Conservation (phyloP, 164 flowering plant species). For the Euptelea pleiosperma region DNA sequence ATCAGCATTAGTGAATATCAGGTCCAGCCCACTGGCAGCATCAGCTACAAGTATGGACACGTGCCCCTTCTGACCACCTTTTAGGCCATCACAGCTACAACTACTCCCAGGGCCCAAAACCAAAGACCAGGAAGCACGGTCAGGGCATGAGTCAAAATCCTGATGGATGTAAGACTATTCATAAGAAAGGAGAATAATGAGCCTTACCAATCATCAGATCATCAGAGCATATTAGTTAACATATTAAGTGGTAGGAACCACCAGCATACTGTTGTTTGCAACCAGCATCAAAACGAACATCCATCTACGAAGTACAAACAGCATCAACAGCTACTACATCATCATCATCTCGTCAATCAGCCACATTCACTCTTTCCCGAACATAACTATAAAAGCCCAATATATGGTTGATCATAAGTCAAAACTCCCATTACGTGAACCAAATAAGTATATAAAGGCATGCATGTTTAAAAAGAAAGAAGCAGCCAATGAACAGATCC, state of each 20-base stretch:
- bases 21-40: conserved; percentile 13
- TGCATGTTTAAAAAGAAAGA: too few species aligned
- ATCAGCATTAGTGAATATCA: conserved; percentile 5
- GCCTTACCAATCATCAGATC: conserved; percentile 32
- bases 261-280: conserved; percentile 14
- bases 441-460: neutral
- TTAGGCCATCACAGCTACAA: conserved; percentile 28
- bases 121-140: conserved; percentile 17
- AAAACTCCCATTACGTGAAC: conserved; percentile 9
- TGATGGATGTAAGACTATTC: neutral
- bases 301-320: conserved; percentile 31
- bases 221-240: conserved; percentile 12
- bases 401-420: conserved; percentile 31
- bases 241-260: conserved; percentile 7
- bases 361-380: conserved; percentile 36
- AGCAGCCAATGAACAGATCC: too few species aligned
- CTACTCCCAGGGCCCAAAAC: conserved; percentile 6
- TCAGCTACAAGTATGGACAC: conserved; percentile 26
- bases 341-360: conserved; percentile 33
- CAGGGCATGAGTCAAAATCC: conserved; percentile 22
- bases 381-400: conserved; percentile 52
- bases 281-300: conserved; percentile 36
- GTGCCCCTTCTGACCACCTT: conserved; percentile 16
- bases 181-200: neutral
- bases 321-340: conserved; percentile 45